phyloP scores from a whole-genome alignment of 169 alveolate genomes.

The Eimeria sp. region DNA sequence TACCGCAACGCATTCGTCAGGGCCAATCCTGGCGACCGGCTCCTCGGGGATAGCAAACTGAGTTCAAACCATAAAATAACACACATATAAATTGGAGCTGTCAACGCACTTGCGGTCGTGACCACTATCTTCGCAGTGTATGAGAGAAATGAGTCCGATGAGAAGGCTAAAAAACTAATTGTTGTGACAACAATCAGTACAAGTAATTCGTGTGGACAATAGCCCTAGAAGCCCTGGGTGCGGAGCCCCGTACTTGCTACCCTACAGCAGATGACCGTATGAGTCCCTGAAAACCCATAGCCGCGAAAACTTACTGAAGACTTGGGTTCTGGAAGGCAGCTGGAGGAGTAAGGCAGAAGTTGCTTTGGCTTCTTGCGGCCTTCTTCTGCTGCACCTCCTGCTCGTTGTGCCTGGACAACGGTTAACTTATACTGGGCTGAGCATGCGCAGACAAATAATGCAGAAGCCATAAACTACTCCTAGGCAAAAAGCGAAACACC shows the following conservation, averaged over 20 bases:
- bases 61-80: background rate
- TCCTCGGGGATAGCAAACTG: slow-evolving; percentile 82
- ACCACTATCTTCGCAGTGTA: background rate
- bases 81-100: too few relatives aligned
- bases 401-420: slow-evolving; percentile 79
- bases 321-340: slow-evolving; percentile 82
- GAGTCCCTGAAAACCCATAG: background rate
- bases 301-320: slow-evolving; percentile 57
- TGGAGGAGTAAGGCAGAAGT: slow-evolving; percentile 81
- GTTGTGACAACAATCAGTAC: background rate
- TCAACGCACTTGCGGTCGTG: background rate
- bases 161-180: background rate
- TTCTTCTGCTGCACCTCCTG: slow-evolving; percentile 44
- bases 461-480: background rate
- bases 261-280: background rate
- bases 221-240: too few relatives aligned
- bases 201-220: too few relatives aligned
- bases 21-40: slow-evolving; percentile 78
- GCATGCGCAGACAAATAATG: background rate
- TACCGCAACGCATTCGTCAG: slow-evolving; percentile 77
- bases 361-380: slow-evolving; percentile 76
- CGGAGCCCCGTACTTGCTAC: background rate
- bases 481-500: background rate
- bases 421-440: slow-evolving; percentile 82
- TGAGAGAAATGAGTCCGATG: background rate